Evolutionary conservation across 192 early-diverging fungal species (phyloP), one percentile per base, ranked within the genome.

Genomic region (Coemansia sp.): DNA sequence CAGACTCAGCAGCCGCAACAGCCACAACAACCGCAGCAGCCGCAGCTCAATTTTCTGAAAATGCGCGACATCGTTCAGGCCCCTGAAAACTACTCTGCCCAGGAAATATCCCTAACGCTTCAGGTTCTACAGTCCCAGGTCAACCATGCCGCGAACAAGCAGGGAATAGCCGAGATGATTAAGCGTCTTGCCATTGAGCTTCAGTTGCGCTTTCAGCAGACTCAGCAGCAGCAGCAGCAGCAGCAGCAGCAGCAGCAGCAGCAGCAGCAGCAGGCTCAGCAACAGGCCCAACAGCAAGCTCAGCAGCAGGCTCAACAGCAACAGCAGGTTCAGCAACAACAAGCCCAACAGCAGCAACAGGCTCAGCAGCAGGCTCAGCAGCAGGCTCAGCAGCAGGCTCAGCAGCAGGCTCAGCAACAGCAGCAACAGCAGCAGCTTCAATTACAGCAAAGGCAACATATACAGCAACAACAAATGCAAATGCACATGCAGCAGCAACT

Each of bases 101-200:
- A 47, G 50, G 69, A 71, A 2, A 30, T 71, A 9, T 10, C 15
- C 8, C 32, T 40, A 19, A 41, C 62, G 9, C 26, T 65, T 8
- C 56, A 65, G 34, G 19, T 65, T 30, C 29, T 71, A 29, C 69
- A 71, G 43, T 4, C 47, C 7, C 69, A 65, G 26, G 0, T 51
- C 7, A 31, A 26, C 33, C 8, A 26, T 5, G 3, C 37, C 10
- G 17, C 43, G 5, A 51, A 56, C 41, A 65, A 47, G 48, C 48
- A 52, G 18, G 29, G n/a, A 0, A 31, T 60, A 5, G 17, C 17
- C 11, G 62, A 65, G 0, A 18, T 51, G 3, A 43, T 57, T 3
- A 58, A 46, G 15, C 37, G 30, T 8, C 56, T 71, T 18, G 15
- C 47, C 34, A 0, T 60, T 9, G 69, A 59, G 36, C 11, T 51